Percentiles rank a stretch among this genome's conserved stretches.
These are phyloP conservation scores for Truncatella angustata DNA, from an alignment of 2,329 filamentous ascomycete species.

Conservation along the genomic window DNA sequence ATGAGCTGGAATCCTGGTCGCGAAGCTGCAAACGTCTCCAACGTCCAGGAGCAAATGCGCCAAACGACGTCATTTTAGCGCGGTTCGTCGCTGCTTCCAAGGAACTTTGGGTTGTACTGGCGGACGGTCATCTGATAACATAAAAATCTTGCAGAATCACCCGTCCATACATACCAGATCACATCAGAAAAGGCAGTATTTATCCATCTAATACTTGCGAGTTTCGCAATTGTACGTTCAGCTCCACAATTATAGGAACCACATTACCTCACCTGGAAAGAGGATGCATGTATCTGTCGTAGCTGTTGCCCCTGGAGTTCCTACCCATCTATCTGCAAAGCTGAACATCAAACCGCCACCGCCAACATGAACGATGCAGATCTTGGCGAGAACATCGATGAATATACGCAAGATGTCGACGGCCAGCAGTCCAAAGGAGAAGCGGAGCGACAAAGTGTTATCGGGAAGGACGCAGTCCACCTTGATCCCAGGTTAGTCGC, in stretches of 20 bases:
- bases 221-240: no score
- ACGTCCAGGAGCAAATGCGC: not conserved
- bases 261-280: no score
- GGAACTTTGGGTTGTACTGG: not conserved
- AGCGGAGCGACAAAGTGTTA: conserved; percentile 25
- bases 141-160: not conserved
- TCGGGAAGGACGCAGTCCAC: conserved; percentile 37
- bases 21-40: not conserved
- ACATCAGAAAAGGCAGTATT: not conserved
- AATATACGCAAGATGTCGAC: conserved; percentile 28
- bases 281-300: not conserved
- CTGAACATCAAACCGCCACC: conserved; percentile 7
- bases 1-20: not conserved
- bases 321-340: not conserved
- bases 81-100: not conserved
- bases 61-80: conserved; percentile 7
- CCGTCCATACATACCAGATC: not conserved
- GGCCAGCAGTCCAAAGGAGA: conserved; percentile 14
- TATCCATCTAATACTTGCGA: no score
- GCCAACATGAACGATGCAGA: conserved; percentile 40
- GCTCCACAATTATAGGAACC: no score
- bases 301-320: not conserved
- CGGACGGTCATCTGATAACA: not conserved
- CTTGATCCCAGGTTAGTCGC: conserved; percentile 41
- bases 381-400: conserved; percentile 34